Percentiles rank a stretch among this genome's conserved stretches.
phyloP scores from a whole-genome alignment of 2,329 filamentous ascomycete genomes.

The Cladophialophora carrionii region DNA sequence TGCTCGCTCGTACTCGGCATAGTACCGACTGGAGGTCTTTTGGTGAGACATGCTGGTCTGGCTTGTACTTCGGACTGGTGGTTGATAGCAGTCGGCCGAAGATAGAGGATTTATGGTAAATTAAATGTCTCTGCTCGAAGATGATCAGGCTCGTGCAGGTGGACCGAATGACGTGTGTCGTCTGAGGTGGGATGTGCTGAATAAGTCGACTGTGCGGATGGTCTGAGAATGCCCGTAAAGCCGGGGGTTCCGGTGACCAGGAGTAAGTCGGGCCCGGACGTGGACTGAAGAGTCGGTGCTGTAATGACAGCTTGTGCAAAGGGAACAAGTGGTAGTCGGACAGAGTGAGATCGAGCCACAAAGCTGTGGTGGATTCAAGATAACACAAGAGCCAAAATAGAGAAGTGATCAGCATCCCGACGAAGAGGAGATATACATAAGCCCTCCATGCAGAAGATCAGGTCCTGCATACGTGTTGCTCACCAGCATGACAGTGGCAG shows the following conservation, averaged over 20 bases:
- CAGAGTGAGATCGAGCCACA: background rate
- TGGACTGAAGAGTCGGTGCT: background rate
- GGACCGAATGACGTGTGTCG: conserved; percentile 13
- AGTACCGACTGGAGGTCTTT: conserved; percentile 21
- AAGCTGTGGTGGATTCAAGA: conserved; percentile 2
- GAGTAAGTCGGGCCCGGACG: background rate
- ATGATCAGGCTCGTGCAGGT: background rate
- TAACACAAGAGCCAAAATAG: conserved; percentile 4
- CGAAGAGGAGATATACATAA: conserved; percentile 12
- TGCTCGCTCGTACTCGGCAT: conserved; percentile 27
- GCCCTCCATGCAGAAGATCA: background rate
- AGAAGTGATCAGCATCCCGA: conserved; percentile 13
- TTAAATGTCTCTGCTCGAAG: conserved; percentile 10
- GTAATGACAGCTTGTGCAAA: conserved; percentile 3
- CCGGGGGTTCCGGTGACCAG: conserved; percentile 7
- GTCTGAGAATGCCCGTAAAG: conserved; percentile 2
- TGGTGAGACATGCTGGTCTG: conserved; percentile 18
- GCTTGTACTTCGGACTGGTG: background rate
- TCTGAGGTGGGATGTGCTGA: conserved; percentile 18
- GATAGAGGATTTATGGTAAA: background rate
- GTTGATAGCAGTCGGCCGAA: background rate
- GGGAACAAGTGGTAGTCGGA: background rate
- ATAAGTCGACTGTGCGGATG: conserved; percentile 13
- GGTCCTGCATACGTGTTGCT: conserved; percentile 5
- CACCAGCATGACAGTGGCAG: background rate